Evolutionary conservation across 768 basidiomycete species (phyloP).

Genomic region (Naganishia vaughanmartiniae): DNA sequence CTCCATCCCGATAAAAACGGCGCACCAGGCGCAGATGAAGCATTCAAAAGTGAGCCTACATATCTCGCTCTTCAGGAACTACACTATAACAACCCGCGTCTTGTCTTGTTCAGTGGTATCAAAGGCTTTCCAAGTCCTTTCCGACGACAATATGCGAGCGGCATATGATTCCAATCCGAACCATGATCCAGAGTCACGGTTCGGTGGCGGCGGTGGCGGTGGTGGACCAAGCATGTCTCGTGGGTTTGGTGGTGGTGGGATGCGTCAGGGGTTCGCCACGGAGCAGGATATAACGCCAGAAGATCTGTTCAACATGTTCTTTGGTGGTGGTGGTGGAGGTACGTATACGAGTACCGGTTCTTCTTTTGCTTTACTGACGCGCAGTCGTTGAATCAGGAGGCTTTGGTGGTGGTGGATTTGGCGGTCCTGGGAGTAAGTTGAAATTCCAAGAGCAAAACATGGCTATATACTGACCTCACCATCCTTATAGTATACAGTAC

Average conservation of each 20-base stretch:
- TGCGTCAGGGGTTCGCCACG: conserved; percentile 54
- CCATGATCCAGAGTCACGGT: conserved; percentile 72
- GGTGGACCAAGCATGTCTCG: conserved; percentile 34
- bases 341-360: conserved; percentile 30
- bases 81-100: not conserved
- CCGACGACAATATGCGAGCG: conserved; percentile 89
- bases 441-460: conserved; percentile 17
- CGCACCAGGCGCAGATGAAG: conserved; percentile 96
- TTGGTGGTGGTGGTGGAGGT: conserved; percentile 65
- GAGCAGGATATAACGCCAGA: conserved; percentile 89
- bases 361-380: not conserved
- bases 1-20: conserved; percentile 61
- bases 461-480: conserved; percentile 50
- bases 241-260: conserved; percentile 42
- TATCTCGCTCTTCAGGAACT: not conserved
- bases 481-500: conserved; percentile 40
- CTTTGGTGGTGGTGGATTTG: conserved; percentile 56
- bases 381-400: not conserved
- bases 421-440: conserved; percentile 52
- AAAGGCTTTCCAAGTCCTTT: conserved; percentile 92
- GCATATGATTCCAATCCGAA: conserved; percentile 65
- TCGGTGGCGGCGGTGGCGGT: conserved; percentile 48
- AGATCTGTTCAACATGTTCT: conserved; percentile 98
- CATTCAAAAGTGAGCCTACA: conserved; percentile 78
- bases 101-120: conserved; percentile 71